A percentile compares a stretch with the other conserved stretches of the same genome.
Evolutionary conservation across 2,329 filamentous ascomycete genomes (phyloP).

Genomic region (Ophiocordyceps polyrhachis-furcata): DNA sequence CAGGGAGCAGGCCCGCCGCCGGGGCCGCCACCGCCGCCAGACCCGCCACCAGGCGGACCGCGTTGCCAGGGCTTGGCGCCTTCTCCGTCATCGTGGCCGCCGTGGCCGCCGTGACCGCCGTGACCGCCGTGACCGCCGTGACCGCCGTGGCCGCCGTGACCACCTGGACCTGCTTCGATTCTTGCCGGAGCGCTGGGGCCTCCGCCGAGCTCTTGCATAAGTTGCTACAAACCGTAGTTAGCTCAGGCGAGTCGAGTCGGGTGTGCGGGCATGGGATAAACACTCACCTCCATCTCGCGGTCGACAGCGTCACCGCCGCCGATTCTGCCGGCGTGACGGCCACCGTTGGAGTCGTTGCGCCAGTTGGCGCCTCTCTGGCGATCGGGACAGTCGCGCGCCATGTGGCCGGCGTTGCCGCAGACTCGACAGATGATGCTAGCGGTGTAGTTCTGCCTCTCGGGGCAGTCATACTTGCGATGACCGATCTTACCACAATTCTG

Average conservation of each 20-base stretch:
- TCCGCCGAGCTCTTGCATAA: slow-evolving; percentile 92
- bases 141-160: slow-evolving; percentile 12
- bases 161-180: slow-evolving; percentile 64
- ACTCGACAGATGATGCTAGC: slow-evolving; percentile 97
- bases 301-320: slow-evolving; percentile 71
- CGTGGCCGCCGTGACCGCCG: slow-evolving; percentile 4
- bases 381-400: slow-evolving; percentile 95
- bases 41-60: slow-evolving; percentile 42
- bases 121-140: not conserved
- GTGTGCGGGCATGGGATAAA: not conserved
- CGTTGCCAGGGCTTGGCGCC: slow-evolving; percentile 69
- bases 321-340: slow-evolving; percentile 39
- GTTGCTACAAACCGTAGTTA: slow-evolving; percentile 43
- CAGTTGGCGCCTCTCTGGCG: slow-evolving; percentile 77
- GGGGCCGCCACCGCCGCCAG: slow-evolving; percentile 18
- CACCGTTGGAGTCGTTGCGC: slow-evolving; percentile 53
- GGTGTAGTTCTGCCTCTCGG: slow-evolving; percentile 95
- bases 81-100: slow-evolving; percentile 33
- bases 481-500: slow-evolving; percentile 99
- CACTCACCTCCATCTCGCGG: slow-evolving; percentile 80
- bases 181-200: slow-evolving; percentile 53
- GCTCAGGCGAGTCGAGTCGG: slow-evolving; percentile 7
- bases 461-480: slow-evolving; percentile 96
- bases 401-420: slow-evolving; percentile 93
- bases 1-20: slow-evolving; percentile 64